phyloP scores from a whole-genome alignment of 306 rosid species.

The Crotalaria pallida region DNA sequence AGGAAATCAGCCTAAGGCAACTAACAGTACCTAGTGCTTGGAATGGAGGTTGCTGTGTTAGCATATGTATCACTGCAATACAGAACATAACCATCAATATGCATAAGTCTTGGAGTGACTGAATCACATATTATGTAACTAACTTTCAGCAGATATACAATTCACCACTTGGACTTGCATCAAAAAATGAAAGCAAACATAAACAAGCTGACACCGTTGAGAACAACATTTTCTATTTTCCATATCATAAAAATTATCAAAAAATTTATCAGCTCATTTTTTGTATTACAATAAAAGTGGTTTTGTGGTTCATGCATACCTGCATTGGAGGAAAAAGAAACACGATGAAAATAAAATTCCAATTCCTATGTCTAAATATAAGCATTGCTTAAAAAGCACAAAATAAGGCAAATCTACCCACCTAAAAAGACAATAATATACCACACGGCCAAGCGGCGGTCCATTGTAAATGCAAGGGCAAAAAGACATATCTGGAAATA shows the following conservation, averaged over 20 bases:
- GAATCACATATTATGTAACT: neutral
- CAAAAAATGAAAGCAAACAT: neutral
- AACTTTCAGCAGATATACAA: conserved; percentile 13
- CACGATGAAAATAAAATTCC: neutral
- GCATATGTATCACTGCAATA: conserved; percentile 58
- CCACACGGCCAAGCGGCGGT: conserved; percentile 75
- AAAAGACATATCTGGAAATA: conserved; percentile 68
- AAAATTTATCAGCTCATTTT: neutral
- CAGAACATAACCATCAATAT: conserved; percentile 14
- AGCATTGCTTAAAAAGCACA: neutral
- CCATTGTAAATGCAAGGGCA: conserved; percentile 63
- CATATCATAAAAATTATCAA: neutral
- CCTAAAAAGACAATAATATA: conserved; percentile 63
- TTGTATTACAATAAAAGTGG: neutral
- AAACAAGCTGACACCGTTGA: neutral
- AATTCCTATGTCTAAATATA: neutral
- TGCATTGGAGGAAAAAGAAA: conserved; percentile 7
- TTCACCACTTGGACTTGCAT: neutral
- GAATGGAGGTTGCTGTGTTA: conserved; percentile 75
- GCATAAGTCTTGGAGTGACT: neutral
- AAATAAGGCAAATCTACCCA: conserved; percentile 30
- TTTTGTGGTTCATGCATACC: neutral
- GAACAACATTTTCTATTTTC: neutral
- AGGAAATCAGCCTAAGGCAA: conserved; percentile 15
- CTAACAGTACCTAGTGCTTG: conserved; percentile 59